Evolutionary conservation across 2,329 filamentous ascomycete genomes (phyloP), one percentile per base, ranked within the genome.

Genomic region (Hirsutella rhossiliensis): DNA sequence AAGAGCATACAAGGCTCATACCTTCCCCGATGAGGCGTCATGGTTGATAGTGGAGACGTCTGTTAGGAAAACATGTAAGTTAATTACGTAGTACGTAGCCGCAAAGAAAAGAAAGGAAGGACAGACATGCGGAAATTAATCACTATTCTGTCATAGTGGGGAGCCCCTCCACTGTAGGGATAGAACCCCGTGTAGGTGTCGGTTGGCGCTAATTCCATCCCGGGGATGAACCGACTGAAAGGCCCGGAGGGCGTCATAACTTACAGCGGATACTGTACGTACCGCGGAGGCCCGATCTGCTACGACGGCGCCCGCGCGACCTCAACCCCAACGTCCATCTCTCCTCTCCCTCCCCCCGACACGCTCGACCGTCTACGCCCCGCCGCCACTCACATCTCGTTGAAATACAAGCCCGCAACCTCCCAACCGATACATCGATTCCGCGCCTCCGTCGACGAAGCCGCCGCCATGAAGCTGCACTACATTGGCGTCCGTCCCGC

Each of bases 401-500:
- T 8, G 18, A 15, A 17, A 37, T 11, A 34, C 12, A 15, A 15
- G 9, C 34, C 15, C 34, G 5, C 4, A 7, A 7, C 7, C 12
- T 37, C 2, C 34, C 34, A 5, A 18, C 9, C 7, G 15, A 5
- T 9, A 6, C 23, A 27, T 27, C 5, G 23, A 37, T 6, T 17
- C 34, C 15, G 15, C 34, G 34, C 17, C 28, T 15, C n/a, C 17
- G n/a, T 32, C 28, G 19, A 41, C 40, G 4, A 5, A 27, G 38
- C 38, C 40, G 31, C 19, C 47, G 41, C 29, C 43, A 41, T 44
- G 41, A 43, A 46, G 38, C 38, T 47, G 64, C 75, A 84, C 65
- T 92, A 92, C 67, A 87, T 94, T 61, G 87, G 86, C 56, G 87
- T 92, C 80, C 51, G 80, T 61, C 48, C 42, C 47, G 47, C 43